Evolutionary conservation across 2,329 filamentous ascomycete species (phyloP).

Genomic region (Monosporascus sp.): DNA sequence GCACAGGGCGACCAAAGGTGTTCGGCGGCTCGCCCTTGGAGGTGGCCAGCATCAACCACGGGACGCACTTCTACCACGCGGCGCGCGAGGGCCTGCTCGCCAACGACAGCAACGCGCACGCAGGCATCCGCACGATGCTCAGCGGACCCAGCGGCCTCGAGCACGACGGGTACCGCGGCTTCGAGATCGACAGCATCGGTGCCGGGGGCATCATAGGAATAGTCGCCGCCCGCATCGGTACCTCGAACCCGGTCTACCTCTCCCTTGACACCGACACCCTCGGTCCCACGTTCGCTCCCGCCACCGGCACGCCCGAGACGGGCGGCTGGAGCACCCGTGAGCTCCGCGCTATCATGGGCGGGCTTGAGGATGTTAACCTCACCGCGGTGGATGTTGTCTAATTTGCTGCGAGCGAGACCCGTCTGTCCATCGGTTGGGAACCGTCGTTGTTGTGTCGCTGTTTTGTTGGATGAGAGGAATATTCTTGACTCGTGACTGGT

Average conservation of each 20-base stretch:
- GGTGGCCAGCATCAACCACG: constrained; percentile 75
- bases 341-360: constrained; percentile 64
- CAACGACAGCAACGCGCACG: constrained; percentile 84
- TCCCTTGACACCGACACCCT: constrained; percentile 85
- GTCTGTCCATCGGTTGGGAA: background rate
- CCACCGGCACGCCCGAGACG: constrained; percentile 70
- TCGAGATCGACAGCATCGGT: constrained; percentile 51
- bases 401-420: constrained; percentile 45
- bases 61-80: constrained; percentile 85
- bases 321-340: constrained; percentile 72
- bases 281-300: constrained; percentile 75
- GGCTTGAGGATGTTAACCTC: constrained; percentile 63
- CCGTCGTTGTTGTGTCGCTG: too few species aligned
- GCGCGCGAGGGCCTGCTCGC: constrained; percentile 69
- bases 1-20: constrained; percentile 74
- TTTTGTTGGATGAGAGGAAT: too few species aligned
- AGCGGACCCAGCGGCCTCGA: constrained; percentile 76
- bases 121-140: constrained; percentile 78
- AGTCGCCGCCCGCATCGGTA: constrained; percentile 70
- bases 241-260: constrained; percentile 70
- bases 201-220: constrained; percentile 70
- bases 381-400: constrained; percentile 69
- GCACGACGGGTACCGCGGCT: constrained; percentile 80
- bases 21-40: constrained; percentile 77
- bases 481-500: too few species aligned